Percentiles rank a stretch among this genome's conserved stretches.
Evolutionary conservation across 192 early-diverging fungal genomes (phyloP).

Genomic region (Coemansia sp.): DNA sequence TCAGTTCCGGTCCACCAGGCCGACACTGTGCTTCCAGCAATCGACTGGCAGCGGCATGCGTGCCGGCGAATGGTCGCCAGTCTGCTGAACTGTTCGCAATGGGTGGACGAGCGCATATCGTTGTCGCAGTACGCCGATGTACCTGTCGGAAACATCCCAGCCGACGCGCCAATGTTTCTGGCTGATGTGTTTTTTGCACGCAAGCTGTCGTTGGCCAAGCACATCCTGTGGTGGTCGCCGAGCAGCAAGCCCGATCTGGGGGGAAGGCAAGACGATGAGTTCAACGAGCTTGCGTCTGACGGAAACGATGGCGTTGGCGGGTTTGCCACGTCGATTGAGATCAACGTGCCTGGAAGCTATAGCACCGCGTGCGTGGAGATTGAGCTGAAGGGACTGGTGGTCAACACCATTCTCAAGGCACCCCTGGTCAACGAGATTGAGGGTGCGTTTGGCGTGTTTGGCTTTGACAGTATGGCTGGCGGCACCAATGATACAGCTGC

Average conservation of each 20-base stretch:
- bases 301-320: background rate
- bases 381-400: conserved; percentile 73
- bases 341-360: conserved; percentile 76
- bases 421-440: conserved; percentile 78
- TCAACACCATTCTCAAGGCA: conserved; percentile 81
- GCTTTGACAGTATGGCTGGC: conserved; percentile 24
- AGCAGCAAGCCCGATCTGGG: conserved; percentile 82
- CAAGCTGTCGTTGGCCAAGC: conserved; percentile 70
- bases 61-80: conserved; percentile 72
- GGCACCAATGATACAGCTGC: conserved; percentile 1
- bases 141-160: conserved; percentile 86
- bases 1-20: conserved; percentile 67
- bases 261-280: conserved; percentile 62
- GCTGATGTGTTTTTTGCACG: conserved; percentile 86
- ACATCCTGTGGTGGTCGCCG: conserved; percentile 90
- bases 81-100: conserved; percentile 72
- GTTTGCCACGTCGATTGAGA: conserved; percentile 56
- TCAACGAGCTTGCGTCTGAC: conserved; percentile 4
- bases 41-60: conserved; percentile 82
- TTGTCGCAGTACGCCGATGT: conserved; percentile 80
- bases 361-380: conserved; percentile 82
- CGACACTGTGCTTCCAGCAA: conserved; percentile 70
- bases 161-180: conserved; percentile 77
- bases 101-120: conserved; percentile 70
- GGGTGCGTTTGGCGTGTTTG: conserved; percentile 57